These are phyloP conservation scores for Wickerhamiella infanticola DNA, from an alignment of 1,139 yeast genomes.

Conservation along the genomic window DNA sequence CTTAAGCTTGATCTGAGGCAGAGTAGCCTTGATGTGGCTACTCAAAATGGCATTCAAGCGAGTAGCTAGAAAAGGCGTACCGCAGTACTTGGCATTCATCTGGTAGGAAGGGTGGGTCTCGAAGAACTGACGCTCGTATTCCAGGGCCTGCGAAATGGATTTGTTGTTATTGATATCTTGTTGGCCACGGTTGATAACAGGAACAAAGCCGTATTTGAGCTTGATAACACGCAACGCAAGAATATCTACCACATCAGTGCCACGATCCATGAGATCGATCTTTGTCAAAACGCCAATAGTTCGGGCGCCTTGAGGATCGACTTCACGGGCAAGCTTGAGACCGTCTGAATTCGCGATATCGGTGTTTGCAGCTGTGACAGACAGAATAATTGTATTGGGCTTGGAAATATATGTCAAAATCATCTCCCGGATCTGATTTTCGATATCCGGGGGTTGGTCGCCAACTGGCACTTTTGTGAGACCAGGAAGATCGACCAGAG, in stretches of 20 bases:
- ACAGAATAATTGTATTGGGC: conserved; percentile 85
- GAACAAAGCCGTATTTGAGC: conserved; percentile 86
- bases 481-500: conserved; percentile 93
- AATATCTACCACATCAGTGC: conserved; percentile 93
- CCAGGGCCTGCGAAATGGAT: conserved; percentile 75
- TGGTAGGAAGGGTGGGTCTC: conserved; percentile 87
- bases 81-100: conserved; percentile 84
- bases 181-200: conserved; percentile 95
- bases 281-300: conserved; percentile 94
- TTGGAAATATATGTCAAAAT: conserved; percentile 79
- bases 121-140: conserved; percentile 64
- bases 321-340: conserved; percentile 86
- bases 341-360: conserved; percentile 97
- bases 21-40: conserved; percentile 83
- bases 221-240: conserved; percentile 93
- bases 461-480: conserved; percentile 97
- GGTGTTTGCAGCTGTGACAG: conserved; percentile 92
- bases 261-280: conserved; percentile 94
- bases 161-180: conserved; percentile 79
- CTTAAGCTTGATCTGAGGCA: conserved; percentile 87
- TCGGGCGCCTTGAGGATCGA: conserved; percentile 90
- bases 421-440: conserved; percentile 87
- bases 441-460: conserved; percentile 95
- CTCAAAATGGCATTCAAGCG: conserved; percentile 76
- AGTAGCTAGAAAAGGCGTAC: conserved; percentile 91